phyloP scores from a whole-genome alignment of 2,329 filamentous ascomycete genomes.

The Cladophialophora bantiana region DNA sequence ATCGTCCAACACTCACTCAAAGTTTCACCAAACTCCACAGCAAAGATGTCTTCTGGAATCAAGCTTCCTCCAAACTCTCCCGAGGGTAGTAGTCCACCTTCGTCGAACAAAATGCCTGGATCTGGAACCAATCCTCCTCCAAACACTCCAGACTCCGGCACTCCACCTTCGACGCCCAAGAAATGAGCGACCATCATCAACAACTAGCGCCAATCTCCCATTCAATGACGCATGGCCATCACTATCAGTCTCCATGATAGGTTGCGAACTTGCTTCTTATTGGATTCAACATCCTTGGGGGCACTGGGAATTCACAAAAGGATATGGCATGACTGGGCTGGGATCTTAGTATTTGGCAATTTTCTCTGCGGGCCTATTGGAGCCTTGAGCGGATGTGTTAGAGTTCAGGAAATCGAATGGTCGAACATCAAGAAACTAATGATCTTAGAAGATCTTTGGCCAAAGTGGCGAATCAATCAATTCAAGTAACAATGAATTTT shows the following conservation, averaged over 20 bases:
- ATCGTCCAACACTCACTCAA: no score
- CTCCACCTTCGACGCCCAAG: neutral
- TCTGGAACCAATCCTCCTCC: constrained; percentile 1
- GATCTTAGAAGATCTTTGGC: neutral
- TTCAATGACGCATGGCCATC: neutral
- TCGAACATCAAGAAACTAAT: neutral
- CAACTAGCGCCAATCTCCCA: neutral
- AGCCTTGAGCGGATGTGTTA: neutral
- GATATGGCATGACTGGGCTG: neutral
- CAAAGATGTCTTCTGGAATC: neutral
- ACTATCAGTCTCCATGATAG: neutral
- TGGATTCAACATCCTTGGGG: neutral
- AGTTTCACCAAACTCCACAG: neutral
- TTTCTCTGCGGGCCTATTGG: neutral
- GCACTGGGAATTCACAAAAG: neutral
- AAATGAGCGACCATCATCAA: neutral
- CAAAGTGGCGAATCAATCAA: neutral
- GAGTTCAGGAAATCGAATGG: neutral
- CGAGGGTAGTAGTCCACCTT: neutral
- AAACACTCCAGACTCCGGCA: neutral
- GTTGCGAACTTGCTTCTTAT: neutral
- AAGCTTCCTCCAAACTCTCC: neutral
- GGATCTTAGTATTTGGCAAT: neutral
- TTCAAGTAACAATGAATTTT: neutral
- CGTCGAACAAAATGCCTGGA: neutral